Conservation (phyloP, 148 eudicot genomes). For the Amaranthus cruentus region DNA sequence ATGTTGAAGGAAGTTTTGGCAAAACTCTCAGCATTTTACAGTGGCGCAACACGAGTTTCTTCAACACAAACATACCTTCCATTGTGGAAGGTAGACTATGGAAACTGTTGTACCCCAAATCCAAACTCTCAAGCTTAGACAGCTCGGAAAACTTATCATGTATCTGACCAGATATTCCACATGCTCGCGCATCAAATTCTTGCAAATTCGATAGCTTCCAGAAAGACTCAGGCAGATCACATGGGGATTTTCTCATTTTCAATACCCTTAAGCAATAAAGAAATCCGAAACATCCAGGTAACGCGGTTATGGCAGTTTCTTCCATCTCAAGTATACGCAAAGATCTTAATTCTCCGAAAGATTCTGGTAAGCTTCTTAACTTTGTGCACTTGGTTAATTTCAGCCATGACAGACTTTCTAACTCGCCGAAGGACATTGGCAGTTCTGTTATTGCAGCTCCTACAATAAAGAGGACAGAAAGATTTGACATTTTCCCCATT, state of each 20-base stretch:
- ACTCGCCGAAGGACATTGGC: slow-evolving; percentile 44
- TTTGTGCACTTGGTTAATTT: slow-evolving; percentile 35
- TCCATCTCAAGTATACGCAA: slow-evolving; percentile 38
- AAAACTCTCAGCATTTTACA: slow-evolving; percentile 42
- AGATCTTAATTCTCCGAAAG: slow-evolving; percentile 38
- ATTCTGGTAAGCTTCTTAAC: slow-evolving; percentile 35
- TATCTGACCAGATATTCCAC: slow-evolving; percentile 43
- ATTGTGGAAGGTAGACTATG: slow-evolving; percentile 45
- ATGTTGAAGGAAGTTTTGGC: slow-evolving; percentile 55
- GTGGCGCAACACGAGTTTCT: slow-evolving; percentile 35
- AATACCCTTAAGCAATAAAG: slow-evolving; percentile 35
- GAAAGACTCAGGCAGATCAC: slow-evolving; percentile 27
- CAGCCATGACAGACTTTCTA: slow-evolving; percentile 42
- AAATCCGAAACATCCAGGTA: slow-evolving; percentile 55
- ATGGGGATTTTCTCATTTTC: slow-evolving; percentile 36
- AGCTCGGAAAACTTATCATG: slow-evolving; percentile 41
- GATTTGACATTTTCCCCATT: slow-evolving; percentile 39
- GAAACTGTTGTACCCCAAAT: slow-evolving; percentile 50
- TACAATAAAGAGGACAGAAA: slow-evolving; percentile 28
- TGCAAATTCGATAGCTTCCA: slow-evolving; percentile 33
- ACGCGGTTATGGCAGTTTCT: slow-evolving; percentile 35
- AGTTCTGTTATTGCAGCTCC: slow-evolving; percentile 37
- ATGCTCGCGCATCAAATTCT: slow-evolving; percentile 51
- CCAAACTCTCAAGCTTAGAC: slow-evolving; percentile 36
- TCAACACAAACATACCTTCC: slow-evolving; percentile 36